Conservation (phyloP, 139 green algal species). For the Chlamydomonas sp. region DNA sequence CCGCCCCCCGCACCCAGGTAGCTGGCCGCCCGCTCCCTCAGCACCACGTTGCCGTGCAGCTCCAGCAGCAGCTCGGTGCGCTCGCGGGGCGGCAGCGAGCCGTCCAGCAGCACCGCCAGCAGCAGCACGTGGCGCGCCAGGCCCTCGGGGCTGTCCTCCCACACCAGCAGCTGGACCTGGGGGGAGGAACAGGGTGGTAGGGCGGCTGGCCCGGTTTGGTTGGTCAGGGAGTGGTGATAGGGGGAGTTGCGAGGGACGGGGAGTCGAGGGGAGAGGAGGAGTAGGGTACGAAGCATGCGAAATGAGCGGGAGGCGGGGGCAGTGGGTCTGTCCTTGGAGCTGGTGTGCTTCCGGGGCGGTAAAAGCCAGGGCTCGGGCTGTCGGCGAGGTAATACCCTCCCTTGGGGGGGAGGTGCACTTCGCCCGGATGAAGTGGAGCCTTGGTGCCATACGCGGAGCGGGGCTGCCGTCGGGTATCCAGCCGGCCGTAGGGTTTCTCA, state of each 20-base stretch:
- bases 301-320: too few relatives aligned
- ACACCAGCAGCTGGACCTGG: conserved; percentile 67
- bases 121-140: conserved; percentile 78
- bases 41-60: conserved; percentile 72
- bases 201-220: too few relatives aligned
- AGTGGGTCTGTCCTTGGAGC: too few relatives aligned
- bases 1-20: conserved; percentile 58
- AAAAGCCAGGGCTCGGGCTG: too few relatives aligned
- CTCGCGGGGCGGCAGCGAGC: conserved; percentile 36
- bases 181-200: neutral
- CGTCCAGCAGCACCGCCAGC: conserved; percentile 68
- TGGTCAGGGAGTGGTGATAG: neutral
- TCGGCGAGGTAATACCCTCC: too few relatives aligned
- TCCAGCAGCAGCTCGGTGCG: conserved; percentile 71
- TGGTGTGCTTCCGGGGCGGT: too few relatives aligned
- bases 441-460: too few relatives aligned
- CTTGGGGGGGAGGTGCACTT: too few relatives aligned
- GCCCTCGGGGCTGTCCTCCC: conserved; percentile 71
- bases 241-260: neutral
- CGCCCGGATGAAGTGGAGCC: too few relatives aligned
- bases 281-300: too few relatives aligned
- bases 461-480: too few relatives aligned
- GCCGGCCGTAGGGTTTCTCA: neutral
- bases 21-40: conserved; percentile 60
- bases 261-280: neutral